Evolutionary conservation across 192 early-diverging fungal species (phyloP).

Genomic region (Allomyces arbusculus): DNA sequence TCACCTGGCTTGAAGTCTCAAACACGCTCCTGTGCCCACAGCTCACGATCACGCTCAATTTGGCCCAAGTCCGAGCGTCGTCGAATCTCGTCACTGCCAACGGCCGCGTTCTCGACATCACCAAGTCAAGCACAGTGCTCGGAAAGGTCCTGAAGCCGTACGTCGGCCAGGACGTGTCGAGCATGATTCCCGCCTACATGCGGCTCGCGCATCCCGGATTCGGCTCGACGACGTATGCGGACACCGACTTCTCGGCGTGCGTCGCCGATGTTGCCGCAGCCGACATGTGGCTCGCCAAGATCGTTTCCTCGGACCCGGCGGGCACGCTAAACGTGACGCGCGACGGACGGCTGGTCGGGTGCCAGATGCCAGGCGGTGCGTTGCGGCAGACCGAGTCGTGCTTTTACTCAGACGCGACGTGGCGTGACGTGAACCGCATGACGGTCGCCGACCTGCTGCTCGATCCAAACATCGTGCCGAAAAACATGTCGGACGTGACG

Average conservation of each 20-base stretch:
- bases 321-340: neutral
- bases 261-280: neutral
- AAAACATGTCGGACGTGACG: neutral
- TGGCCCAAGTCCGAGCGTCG: constrained; percentile 14
- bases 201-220: neutral
- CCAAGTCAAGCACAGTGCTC: neutral
- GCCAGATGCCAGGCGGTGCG: neutral
- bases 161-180: constrained; percentile 1
- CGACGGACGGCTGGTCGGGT: neutral
- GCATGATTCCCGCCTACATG: neutral
- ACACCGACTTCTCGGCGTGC: neutral
- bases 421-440: neutral
- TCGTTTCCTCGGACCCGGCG: neutral
- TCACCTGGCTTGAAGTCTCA: neutral
- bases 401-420: neutral
- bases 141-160: neutral
- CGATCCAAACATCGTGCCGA: neutral
- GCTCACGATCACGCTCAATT: neutral
- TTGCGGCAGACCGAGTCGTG: neutral
- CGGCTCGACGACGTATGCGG: neutral
- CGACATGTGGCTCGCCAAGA: neutral
- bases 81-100: neutral
- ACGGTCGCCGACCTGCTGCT: neutral
- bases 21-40: neutral
- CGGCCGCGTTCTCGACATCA: neutral